Conservation (phyloP, 768 basidiomycete genomes). For the Coprinopsis strossmayeri region DNA sequence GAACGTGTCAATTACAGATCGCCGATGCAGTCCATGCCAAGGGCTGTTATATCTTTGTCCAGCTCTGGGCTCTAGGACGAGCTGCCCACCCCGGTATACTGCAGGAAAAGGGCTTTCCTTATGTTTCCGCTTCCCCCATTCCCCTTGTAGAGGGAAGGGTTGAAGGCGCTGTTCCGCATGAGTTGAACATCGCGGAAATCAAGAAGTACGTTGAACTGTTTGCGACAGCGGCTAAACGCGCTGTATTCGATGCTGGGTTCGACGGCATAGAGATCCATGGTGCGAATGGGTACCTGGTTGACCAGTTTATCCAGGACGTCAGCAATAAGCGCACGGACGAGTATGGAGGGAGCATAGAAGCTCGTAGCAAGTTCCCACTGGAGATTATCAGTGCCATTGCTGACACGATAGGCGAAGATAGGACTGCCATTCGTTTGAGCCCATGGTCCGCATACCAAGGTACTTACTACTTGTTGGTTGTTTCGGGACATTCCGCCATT, state of each 20-base stretch:
- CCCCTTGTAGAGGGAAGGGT: constrained; percentile 10
- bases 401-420: constrained; percentile 44
- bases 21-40: constrained; percentile 38
- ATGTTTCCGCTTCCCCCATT: constrained; percentile 26
- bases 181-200: constrained; percentile 40
- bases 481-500: too few species aligned
- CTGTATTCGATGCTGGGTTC: constrained; percentile 55
- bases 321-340: constrained; percentile 56
- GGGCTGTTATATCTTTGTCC: constrained; percentile 33
- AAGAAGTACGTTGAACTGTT: constrained; percentile 29
- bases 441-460: constrained; percentile 47
- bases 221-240: constrained; percentile 34
- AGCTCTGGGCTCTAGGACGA: constrained; percentile 38
- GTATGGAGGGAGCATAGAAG: constrained; percentile 64
- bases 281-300: constrained; percentile 39
- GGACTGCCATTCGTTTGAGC: constrained; percentile 48
- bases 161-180: constrained; percentile 22
- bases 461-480: too few species aligned
- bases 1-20: constrained; percentile 23
- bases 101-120: constrained; percentile 24
- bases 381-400: constrained; percentile 48
- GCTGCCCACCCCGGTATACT: constrained; percentile 28
- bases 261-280: constrained; percentile 47
- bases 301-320: constrained; percentile 50
- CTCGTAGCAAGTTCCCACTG: constrained; percentile 48